phyloP scores from a whole-genome alignment of 108 stramenopile species.

The Ochromonas danica region DNA sequence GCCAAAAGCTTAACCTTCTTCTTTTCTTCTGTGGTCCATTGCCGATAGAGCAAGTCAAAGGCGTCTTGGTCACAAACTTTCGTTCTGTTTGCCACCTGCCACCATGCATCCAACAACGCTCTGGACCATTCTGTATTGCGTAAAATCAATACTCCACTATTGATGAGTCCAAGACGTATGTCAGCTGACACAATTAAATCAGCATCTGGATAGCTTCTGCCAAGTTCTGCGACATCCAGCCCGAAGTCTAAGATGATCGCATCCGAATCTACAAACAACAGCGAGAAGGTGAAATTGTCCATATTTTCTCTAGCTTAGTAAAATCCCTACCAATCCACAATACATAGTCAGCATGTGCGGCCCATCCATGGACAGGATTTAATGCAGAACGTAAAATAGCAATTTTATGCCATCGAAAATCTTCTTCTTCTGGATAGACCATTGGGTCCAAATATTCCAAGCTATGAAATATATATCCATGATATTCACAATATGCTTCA shows the following conservation, averaged over 20 bases:
- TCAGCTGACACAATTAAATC: constrained; percentile 13
- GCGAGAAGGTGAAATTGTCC: neutral
- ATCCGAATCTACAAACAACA: neutral
- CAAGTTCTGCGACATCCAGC: neutral
- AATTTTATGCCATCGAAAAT: constrained; percentile 1
- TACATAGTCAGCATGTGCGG: neutral
- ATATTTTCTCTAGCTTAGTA: neutral
- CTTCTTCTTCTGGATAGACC: neutral
- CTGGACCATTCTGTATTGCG: neutral
- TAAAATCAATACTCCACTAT: neutral
- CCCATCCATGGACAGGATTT: neutral
- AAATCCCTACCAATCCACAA: neutral
- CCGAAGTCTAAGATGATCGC: neutral
- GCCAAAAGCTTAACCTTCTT: neutral
- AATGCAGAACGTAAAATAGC: neutral
- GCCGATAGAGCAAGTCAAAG: neutral
- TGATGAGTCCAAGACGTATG: constrained; percentile 8
- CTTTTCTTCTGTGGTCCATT: neutral
- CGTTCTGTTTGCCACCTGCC: neutral
- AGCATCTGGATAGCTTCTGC: neutral
- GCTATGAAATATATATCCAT: too few species aligned
- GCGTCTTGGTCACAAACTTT: constrained; percentile 19
- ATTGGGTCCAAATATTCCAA: too few species aligned
- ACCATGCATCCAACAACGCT: neutral
- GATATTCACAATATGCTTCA: neutral